These are phyloP conservation scores for Arthrinium phaeospermum DNA, from an alignment of 2,329 filamentous ascomycete genomes.

Conservation along the genomic window DNA sequence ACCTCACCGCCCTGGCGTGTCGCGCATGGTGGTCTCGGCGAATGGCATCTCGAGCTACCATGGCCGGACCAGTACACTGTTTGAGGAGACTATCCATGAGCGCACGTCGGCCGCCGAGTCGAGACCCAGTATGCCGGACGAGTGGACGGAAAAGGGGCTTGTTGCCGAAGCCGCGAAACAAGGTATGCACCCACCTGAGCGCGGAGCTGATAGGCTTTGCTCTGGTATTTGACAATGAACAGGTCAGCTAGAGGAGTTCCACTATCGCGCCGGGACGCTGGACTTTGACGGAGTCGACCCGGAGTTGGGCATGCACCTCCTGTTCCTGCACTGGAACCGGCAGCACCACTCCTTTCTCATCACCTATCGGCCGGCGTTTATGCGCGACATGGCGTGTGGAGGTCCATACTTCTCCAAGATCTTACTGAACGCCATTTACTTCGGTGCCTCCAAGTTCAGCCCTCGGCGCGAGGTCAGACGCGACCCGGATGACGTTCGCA, in stretches of 20 bases:
- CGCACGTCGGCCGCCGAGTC: conserved; percentile 25
- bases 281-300: conserved; percentile 62
- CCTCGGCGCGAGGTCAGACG: conserved; percentile 41
- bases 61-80: conserved; percentile 54
- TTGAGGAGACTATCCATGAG: conserved; percentile 44
- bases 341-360: conserved; percentile 55
- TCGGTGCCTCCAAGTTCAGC: conserved; percentile 27
- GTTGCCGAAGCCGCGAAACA: conserved; percentile 47
- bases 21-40: conserved; percentile 45
- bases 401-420: conserved; percentile 63
- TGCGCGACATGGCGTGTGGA: conserved; percentile 57
- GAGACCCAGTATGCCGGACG: conserved; percentile 38
- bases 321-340: conserved; percentile 58
- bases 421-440: conserved; percentile 61
- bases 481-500: conserved; percentile 51
- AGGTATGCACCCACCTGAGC: neutral
- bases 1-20: conserved; percentile 32
- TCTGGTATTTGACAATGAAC: too few species aligned
- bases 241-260: conserved; percentile 45
- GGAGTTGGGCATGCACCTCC: conserved; percentile 56
- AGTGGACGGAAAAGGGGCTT: conserved; percentile 51
- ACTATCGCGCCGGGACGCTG: conserved; percentile 45
- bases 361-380: conserved; percentile 59
- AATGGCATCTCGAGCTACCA: conserved; percentile 53
- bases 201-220: too few species aligned